Evolutionary conservation across 2,329 filamentous ascomycete species (phyloP), one percentile per base, ranked within the genome.

Genomic region (Gaeumannomyces tritici): DNA sequence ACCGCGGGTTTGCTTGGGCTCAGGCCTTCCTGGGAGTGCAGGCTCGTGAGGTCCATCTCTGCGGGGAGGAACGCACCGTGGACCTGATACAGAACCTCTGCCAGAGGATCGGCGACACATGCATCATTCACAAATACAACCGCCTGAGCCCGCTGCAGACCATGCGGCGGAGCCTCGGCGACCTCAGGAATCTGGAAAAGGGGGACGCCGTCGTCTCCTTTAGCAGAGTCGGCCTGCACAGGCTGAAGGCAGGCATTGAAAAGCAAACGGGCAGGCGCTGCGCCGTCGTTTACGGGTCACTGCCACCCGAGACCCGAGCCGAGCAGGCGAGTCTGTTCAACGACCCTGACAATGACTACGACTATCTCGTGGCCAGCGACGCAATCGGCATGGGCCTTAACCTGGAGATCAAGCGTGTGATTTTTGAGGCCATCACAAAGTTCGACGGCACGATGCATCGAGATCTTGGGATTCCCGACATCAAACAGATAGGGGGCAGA

Each of bases 341-440:
- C 71, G 90, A 98, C 66, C 93, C 92, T 0, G 76, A 96, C 71
- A 99, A 96, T 72, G 93, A 97, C 64, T 99, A 97, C 71, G 95
- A 99, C 72, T 96, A 87, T 68, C 80, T 99, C 7, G 93, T 95
- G 29, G 95, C 96, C 11, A 63, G 72, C 66, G 72, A 74, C 75
- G 95, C 95, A 58, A 93, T 99, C 65, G 95, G 95, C 51, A 98
- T 99, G 93, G 95, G 96, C 1, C 78, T 99, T 27, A 99, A 99
- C 70, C 76, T 99, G 73, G 92, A 87, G 74, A 91, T 97, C 72
- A 95, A 92, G 71, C 89, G 96, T 29, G 84, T 99, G 64, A 84
- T 99, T 62, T 95, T 99, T 67, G 91, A 96, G 70, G 81, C 88
- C 0, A 82, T 87, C 2, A 77, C 80, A 64, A 99, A 97, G 73